Conservation (phyloP, 2,329 filamentous ascomycete species). For the Lecanicillium sp. region DNA sequence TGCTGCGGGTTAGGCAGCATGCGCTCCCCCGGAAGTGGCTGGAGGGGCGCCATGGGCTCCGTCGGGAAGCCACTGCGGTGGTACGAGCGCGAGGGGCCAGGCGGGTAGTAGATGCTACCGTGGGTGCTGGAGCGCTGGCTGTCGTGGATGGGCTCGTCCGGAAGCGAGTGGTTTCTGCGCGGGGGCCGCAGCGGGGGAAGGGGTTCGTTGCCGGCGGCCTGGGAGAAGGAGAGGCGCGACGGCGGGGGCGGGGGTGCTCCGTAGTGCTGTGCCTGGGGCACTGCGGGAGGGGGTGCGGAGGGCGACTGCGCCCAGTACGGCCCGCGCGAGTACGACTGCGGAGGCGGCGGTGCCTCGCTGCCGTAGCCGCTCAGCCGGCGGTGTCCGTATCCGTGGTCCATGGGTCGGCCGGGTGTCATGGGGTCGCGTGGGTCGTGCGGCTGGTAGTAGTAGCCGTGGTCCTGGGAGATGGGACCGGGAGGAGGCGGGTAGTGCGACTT, state of each 20-base stretch:
- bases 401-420: slow-evolving; percentile 22
- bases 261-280: slow-evolving; percentile 21
- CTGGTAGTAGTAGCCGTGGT: slow-evolving; percentile 15
- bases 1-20: slow-evolving; percentile 31
- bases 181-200: slow-evolving; percentile 35
- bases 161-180: slow-evolving; percentile 28
- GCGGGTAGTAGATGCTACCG: slow-evolving; percentile 27
- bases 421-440: slow-evolving; percentile 26
- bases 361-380: slow-evolving; percentile 28
- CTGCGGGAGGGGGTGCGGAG: slow-evolving; percentile 20
- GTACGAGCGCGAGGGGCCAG: slow-evolving; percentile 25
- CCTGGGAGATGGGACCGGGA: slow-evolving; percentile 17
- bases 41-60: slow-evolving; percentile 25
- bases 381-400: slow-evolving; percentile 27
- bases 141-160: slow-evolving; percentile 29
- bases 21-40: slow-evolving; percentile 26
- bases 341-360: slow-evolving; percentile 18
- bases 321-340: slow-evolving; percentile 23
- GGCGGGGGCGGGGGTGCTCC: slow-evolving; percentile 18
- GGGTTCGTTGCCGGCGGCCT: slow-evolving; percentile 29
- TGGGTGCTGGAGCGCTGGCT: slow-evolving; percentile 22
- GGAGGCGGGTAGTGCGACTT: slow-evolving; percentile 20
- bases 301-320: slow-evolving; percentile 30
- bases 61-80: slow-evolving; percentile 27
- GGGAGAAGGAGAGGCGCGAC: slow-evolving; percentile 31